Base-by-base conservation (phyloP, 768 basidiomycete species). In the Pleurotus tuoliensis region DNA sequence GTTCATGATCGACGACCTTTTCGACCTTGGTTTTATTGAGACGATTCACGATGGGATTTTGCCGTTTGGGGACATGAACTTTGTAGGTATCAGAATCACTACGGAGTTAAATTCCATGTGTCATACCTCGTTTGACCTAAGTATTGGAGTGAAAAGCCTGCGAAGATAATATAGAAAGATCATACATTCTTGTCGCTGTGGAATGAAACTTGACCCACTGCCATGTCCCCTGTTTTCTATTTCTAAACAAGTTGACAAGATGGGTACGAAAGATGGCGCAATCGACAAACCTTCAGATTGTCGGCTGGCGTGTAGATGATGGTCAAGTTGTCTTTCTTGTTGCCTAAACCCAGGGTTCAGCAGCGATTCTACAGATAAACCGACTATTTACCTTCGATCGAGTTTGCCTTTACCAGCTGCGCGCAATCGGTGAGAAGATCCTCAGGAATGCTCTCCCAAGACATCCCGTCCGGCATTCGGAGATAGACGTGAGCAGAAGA, bases 141-240 rank as follows among this genome's bases (percentile, higher is more conserved):
- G 40, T 15, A 44, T 22, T 16, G 3, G 27, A 13, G 34, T 61
- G 34, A 55, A 11, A 12, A 47, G 16, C 30, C 7, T 20, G 12
- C 2, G 22, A 5, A 25, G 7, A 3, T 18, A 16, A 38, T 44
- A 6, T 55, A 49, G 3, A 12, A 15, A 20, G 25, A 43, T 45
- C 78, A 39, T 60, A 93, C 93, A 72, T 78, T 79, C 67, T 96
- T 94, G 65, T 97, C 93, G 56, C 77, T 90, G 62, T 98, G 91
- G 69, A 99, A 98, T 0, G 93, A 90, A 0, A 99, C 97, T 65
- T 94, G 90, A 0, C 97, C 97, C 3, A 96, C 87, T 2, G 92
- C 94, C 94, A 97, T 98, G 66, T 96, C 94, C 3, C 96, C 96
- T 5, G 90, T 88, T 92, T 99, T 99, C 92, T 95, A 47, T 48